Evolutionary conservation across 768 basidiomycete genomes (phyloP).

Genomic region (Mycena alexandri): DNA sequence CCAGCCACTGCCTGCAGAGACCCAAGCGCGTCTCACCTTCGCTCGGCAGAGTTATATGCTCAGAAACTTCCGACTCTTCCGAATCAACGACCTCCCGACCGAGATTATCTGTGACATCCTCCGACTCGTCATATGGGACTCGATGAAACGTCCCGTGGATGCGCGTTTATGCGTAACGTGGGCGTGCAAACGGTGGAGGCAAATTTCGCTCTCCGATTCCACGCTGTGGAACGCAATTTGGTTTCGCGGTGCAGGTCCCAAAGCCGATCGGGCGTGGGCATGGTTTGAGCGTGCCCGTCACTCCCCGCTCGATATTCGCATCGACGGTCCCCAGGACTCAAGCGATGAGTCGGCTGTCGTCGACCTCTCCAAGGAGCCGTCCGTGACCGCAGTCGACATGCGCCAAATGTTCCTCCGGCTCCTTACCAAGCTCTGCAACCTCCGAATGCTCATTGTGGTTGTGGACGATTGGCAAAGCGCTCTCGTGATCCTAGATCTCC

Average conservation of each 20-base stretch:
- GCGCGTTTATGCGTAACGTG: constrained; percentile 66
- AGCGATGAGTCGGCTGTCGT: not conserved
- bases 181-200: constrained; percentile 70
- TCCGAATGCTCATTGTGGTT: constrained; percentile 70
- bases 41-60: constrained; percentile 33
- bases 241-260: constrained; percentile 66
- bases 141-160: constrained; percentile 43
- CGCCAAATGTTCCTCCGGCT: constrained; percentile 60
- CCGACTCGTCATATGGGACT: constrained; percentile 68
- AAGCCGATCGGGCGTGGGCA: constrained; percentile 60
- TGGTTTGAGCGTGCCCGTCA: constrained; percentile 71
- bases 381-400: constrained; percentile 48
- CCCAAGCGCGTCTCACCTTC: constrained; percentile 38
- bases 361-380: constrained; percentile 47
- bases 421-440: constrained; percentile 63
- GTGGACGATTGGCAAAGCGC: constrained; percentile 68
- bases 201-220: constrained; percentile 56
- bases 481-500: constrained; percentile 62
- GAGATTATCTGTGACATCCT: constrained; percentile 79
- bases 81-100: constrained; percentile 69
- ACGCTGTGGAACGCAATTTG: constrained; percentile 75
- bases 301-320: constrained; percentile 68
- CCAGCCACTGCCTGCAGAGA: constrained; percentile 29
- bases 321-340: constrained; percentile 53
- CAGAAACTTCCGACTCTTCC: constrained; percentile 36